Conservation (phyloP, 768 basidiomycete species). For the Mycena belliarum region DNA sequence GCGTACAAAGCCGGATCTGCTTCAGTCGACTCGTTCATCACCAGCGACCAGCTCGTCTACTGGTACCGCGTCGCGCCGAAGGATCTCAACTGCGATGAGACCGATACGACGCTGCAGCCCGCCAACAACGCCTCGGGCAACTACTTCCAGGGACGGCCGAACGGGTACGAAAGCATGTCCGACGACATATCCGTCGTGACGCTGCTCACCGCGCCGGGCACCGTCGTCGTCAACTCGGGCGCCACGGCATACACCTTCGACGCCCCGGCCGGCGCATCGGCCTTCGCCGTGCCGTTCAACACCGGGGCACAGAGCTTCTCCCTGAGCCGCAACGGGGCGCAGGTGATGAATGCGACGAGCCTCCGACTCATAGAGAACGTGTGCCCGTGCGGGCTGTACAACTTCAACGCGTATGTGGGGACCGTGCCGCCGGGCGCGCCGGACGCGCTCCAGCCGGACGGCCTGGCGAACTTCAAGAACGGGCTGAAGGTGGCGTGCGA, state of each 20-base stretch:
- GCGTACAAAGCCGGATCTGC: constrained; percentile 46
- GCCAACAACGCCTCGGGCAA: constrained; percentile 23
- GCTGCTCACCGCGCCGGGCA: constrained; percentile 19
- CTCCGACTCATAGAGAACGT: constrained; percentile 17
- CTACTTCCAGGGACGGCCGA: constrained; percentile 22
- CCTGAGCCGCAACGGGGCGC: constrained; percentile 8
- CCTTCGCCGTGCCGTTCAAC: constrained; percentile 21
- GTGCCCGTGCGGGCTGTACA: constrained; percentile 24
- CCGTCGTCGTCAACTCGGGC: constrained; percentile 23
- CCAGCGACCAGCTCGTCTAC: constrained; percentile 22
- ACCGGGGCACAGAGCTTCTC: constrained; percentile 23
- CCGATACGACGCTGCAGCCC: constrained; percentile 22
- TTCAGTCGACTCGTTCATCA: constrained; percentile 12
- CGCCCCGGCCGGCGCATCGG: constrained; percentile 22
- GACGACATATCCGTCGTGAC: constrained; percentile 24
- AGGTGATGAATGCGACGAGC: constrained; percentile 20
- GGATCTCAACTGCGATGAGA: constrained; percentile 22
- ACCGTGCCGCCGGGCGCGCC: constrained; percentile 19
- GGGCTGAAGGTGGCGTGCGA: constrained; percentile 20
- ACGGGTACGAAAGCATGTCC: constrained; percentile 19
- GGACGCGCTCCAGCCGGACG: constrained; percentile 14
- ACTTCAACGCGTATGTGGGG: constrained; percentile 26
- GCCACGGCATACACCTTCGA: constrained; percentile 20
- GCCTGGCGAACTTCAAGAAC: constrained; percentile 12
- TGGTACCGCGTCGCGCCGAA: constrained; percentile 24